A percentile compares a stretch with the other conserved stretches of the same genome.
These are phyloP conservation scores for Cytospora piceicola DNA, from an alignment of 2,329 filamentous ascomycete genomes.

Conservation along the genomic window DNA sequence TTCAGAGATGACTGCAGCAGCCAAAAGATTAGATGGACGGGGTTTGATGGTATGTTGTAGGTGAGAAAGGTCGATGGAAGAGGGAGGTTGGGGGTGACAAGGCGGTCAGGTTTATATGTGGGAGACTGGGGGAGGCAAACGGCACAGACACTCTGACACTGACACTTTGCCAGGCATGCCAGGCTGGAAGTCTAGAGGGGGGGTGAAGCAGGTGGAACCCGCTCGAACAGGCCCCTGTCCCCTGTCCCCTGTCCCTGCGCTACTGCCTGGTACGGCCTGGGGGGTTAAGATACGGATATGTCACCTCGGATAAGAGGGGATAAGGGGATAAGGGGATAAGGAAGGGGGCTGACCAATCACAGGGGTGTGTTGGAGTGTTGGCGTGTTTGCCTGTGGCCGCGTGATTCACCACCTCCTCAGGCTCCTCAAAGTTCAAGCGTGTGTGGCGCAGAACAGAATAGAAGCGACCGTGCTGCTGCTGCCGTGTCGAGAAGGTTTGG, in stretches of 20 bases:
- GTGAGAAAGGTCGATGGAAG: neutral
- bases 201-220: slow-evolving; percentile 7
- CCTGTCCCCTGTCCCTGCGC: neutral
- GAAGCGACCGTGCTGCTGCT: neutral
- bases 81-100: neutral
- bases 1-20: neutral
- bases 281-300: neutral
- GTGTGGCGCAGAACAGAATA: neutral
- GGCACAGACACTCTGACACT: slow-evolving; percentile 3
- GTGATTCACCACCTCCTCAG: slow-evolving; percentile 3
- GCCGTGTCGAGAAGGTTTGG: too few relatives aligned
- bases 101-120: slow-evolving; percentile 18
- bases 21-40: neutral
- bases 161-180: too few relatives aligned
- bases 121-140: slow-evolving; percentile 12
- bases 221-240: neutral
- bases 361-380: too few relatives aligned
- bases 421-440: neutral
- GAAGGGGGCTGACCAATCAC: neutral
- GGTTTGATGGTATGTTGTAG: slow-evolving; percentile 13
- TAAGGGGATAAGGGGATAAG: too few relatives aligned
- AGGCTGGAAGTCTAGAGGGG: neutral
- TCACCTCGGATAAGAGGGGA: slow-evolving; percentile 3
- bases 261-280: neutral
- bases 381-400: neutral